Percentiles rank a stretch among this genome's conserved stretches.
These are phyloP conservation scores for Penicillium diatomitis DNA, from an alignment of 495 filamentous ascomycete genomes.

Conservation along the genomic window DNA sequence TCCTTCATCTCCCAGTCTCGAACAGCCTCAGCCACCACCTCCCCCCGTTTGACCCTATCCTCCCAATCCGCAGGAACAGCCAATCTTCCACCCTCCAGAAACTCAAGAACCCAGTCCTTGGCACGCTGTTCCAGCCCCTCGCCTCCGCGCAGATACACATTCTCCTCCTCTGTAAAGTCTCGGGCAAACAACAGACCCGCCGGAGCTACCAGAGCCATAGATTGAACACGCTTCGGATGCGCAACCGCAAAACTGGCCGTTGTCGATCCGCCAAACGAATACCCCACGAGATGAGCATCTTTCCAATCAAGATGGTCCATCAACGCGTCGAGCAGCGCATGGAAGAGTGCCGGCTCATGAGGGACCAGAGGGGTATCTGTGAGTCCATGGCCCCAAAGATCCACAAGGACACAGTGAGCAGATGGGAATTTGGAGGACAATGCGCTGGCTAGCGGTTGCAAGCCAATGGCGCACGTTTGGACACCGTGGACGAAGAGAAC, in stretches of 20 bases:
- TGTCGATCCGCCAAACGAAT: slow-evolving; percentile 30
- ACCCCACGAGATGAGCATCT: slow-evolving; percentile 27
- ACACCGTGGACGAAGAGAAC: slow-evolving; percentile 28
- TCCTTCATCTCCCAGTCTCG: slow-evolving; percentile 33
- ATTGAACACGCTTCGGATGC: slow-evolving; percentile 14
- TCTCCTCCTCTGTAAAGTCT: slow-evolving; percentile 11
- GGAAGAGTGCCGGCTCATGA: slow-evolving; percentile 22
- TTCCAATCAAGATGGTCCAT: slow-evolving; percentile 19
- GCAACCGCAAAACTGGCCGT: slow-evolving; percentile 19
- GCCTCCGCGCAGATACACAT: slow-evolving; percentile 17
- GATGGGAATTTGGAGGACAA: slow-evolving; percentile 20
- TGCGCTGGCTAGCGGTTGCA: slow-evolving; percentile 22
- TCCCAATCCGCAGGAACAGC: slow-evolving; percentile 33
- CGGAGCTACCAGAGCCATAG: slow-evolving; percentile 27
- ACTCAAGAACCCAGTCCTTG: slow-evolving; percentile 23
- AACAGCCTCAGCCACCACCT: slow-evolving; percentile 37
- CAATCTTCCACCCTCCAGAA: slow-evolving; percentile 27
- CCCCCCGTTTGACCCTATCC: slow-evolving; percentile 29
- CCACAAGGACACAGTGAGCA: slow-evolving; percentile 25
- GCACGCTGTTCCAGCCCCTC: slow-evolving; percentile 20
- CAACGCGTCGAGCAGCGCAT: slow-evolving; percentile 14
- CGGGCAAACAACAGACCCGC: slow-evolving; percentile 18
- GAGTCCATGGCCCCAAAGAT: slow-evolving; percentile 32
- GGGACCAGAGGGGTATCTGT: slow-evolving; percentile 21
- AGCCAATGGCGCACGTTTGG: slow-evolving; percentile 28